Conservation (phyloP, 208 protist species). For the Strigomonas oncopelti region DNA sequence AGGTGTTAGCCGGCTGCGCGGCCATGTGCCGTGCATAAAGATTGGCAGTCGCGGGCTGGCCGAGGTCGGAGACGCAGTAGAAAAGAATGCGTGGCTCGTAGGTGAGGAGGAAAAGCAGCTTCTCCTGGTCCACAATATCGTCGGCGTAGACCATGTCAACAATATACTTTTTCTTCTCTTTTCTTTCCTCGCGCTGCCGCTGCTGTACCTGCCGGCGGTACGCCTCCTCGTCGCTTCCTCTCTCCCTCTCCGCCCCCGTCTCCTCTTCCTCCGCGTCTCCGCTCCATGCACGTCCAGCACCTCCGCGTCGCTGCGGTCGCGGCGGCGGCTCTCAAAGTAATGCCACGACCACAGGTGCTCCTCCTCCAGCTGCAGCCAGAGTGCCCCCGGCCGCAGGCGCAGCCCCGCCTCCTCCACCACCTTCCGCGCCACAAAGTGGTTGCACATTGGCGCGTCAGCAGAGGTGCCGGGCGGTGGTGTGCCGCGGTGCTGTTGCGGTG, state of each 20-base stretch:
- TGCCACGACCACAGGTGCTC: not conserved
- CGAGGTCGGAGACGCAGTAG: not conserved
- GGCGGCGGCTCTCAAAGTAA: not conserved
- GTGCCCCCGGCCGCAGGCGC: not conserved
- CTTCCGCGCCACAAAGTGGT: not conserved
- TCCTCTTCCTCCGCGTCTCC: not conserved
- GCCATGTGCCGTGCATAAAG: not conserved
- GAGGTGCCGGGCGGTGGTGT: too few relatives aligned
- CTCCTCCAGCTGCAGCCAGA: not conserved
- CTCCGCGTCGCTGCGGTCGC: not conserved
- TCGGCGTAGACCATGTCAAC: constrained; percentile 12
- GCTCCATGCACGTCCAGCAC: not conserved
- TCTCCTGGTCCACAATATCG: constrained; percentile 9
- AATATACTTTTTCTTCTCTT: not conserved
- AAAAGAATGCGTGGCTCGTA: constrained; percentile 17
- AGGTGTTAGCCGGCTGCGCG: not conserved
- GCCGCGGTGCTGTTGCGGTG: not conserved
- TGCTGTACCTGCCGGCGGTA: not conserved
- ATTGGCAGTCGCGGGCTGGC: not conserved
- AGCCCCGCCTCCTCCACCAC: not conserved
- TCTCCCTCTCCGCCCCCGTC: not conserved
- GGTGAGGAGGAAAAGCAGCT: constrained; percentile 18
- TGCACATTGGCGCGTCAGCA: too few relatives aligned
- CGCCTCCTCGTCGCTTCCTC: not conserved
- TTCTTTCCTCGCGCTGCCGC: not conserved